Conservation (phyloP, 1,139 yeast species). For the Debaryomycetaceae sp. region DNA sequence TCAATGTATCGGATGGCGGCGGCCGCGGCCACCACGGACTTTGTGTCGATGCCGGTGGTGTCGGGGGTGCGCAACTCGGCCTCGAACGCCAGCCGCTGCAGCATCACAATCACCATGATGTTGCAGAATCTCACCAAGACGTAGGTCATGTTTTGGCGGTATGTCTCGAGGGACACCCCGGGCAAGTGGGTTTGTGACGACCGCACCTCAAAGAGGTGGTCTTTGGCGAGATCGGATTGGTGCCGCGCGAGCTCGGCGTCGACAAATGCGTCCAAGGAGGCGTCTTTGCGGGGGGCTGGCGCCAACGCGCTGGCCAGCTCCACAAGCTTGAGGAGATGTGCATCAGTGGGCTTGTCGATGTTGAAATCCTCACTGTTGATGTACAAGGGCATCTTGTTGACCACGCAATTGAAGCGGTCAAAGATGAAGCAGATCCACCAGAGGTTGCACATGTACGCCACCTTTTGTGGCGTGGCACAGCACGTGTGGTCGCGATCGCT, state of each 20-base stretch:
- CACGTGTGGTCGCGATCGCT: slow-evolving; percentile 4
- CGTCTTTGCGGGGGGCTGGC: too few relatives aligned
- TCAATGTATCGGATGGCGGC: slow-evolving; percentile 2
- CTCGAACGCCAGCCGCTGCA: slow-evolving; percentile 3
- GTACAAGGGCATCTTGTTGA: slow-evolving; percentile 21
- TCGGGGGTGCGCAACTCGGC: neutral
- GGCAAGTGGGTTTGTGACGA: too few relatives aligned
- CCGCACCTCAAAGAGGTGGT: too few relatives aligned
- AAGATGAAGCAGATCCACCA: slow-evolving; percentile 36
- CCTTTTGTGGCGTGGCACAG: slow-evolving; percentile 10
- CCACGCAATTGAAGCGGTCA: slow-evolving; percentile 29
- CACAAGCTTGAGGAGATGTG: slow-evolving; percentile 21
- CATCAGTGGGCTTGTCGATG: slow-evolving; percentile 22
- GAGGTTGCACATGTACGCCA: slow-evolving; percentile 21
- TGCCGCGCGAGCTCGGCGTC: neutral
- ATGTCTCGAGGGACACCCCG: slow-evolving; percentile 7
- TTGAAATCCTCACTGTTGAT: slow-evolving; percentile 25
- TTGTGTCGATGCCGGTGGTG: slow-evolving; percentile 3
- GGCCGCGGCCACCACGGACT: neutral
- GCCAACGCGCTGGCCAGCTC: slow-evolving; percentile 23
- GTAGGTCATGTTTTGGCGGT: slow-evolving; percentile 7
- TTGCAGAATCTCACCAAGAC: slow-evolving; percentile 8
- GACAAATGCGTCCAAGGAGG: neutral
- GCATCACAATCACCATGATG: neutral
- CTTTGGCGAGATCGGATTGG: neutral